Base-by-base conservation (phyloP, 805 yeast species). In the Danielozyma ontarioensis region DNA sequence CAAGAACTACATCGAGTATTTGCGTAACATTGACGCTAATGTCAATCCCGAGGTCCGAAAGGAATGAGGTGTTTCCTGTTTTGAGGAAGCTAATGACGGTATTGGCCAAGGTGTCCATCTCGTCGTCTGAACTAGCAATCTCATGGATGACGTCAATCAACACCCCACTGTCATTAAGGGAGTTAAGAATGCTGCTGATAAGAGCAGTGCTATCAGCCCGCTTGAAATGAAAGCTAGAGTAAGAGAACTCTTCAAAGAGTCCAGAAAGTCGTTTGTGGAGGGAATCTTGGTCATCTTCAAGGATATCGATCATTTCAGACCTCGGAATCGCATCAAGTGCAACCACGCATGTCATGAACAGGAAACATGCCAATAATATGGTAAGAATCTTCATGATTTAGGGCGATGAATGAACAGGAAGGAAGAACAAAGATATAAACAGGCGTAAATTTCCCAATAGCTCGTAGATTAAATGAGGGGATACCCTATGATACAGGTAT, bases 121-220 rank as follows among this genome's bases (percentile, higher is more conserved):
- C 49, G 8, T 42, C 42, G n/a, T 58, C 48, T 3, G 57, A 52
- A 16, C 42, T 40, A 1, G 68, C 66, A 12, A 64, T 46, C 27
- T 51, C 55, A 25, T 57, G 50, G 14, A 62, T 37, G 15, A 56
- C 44, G 13, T 44, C 36, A 8, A 42, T 26, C 14, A 57, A 34
- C 11, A 57, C 41, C 3, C 59, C 59, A 4, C 62, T 54, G 18
- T 42, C 37, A 38, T 49, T 46, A 3, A 57, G 53, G 2, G 46
- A 27, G 13, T 28, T 21, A 11, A 55, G 39, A 4, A 55, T 36
- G 11, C 34, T 26, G 2, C 32, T 37, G 18, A 38, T 28, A 15
- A 37, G 28, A 13, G 32, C 13, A 6, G 28, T 27, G 18, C 11
- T 25, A 19, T 26, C 41, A 27, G 35, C 28, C 28, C 28, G 29